Evolutionary conservation across 2,329 filamentous ascomycete species (phyloP), one percentile per base, ranked within the genome.

Genomic region (Alternaria sp.): DNA sequence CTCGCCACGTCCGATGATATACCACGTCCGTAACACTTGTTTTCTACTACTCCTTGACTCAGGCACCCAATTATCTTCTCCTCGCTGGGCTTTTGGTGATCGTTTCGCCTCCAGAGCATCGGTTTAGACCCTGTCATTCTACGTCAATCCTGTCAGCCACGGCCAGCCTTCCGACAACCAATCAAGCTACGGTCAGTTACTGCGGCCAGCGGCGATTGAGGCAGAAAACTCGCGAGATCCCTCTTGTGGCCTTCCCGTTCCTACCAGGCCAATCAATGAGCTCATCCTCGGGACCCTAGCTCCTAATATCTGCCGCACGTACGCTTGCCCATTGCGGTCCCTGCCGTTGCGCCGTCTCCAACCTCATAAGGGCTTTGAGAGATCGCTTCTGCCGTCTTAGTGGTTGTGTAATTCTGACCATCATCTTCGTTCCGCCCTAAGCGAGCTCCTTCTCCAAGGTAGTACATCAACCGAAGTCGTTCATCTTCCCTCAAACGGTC

Each of bases 351-450:
- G 67, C 71, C 69, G 68, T 71, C 71, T 70, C 71, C 63, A 65
- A 54, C 66, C 66, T 72, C 68, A 73, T 75, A 73, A 73, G 70
- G 70, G 70, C 70, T 67, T 73, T 56, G 64, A 66, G 59, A 62
- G 11, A 56, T 62, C 66, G 62, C 63, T 70, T 73, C 67, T 70
- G 67, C 64, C 53, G 59, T 67, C 63, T 76, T 61, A 77, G 64
- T 79, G 75, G 75, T 69, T 69, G 71, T 71, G 59, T 65, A 69
- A 63, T 70, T 69, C 64, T 73, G 70, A 74, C 69, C 71, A 73
- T 73, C 75, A 71, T 71, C 72, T 72, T 75, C 70, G 65, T 75
- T 70, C 75, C 74, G 74, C 69, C 73, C 66, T 73, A 77, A 78
- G 75, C 76, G 75, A 78, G 69, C 70, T 67, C 62, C 66, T 68